Conservation (phyloP, 768 basidiomycete species). For the Trametes meyenii region DNA sequence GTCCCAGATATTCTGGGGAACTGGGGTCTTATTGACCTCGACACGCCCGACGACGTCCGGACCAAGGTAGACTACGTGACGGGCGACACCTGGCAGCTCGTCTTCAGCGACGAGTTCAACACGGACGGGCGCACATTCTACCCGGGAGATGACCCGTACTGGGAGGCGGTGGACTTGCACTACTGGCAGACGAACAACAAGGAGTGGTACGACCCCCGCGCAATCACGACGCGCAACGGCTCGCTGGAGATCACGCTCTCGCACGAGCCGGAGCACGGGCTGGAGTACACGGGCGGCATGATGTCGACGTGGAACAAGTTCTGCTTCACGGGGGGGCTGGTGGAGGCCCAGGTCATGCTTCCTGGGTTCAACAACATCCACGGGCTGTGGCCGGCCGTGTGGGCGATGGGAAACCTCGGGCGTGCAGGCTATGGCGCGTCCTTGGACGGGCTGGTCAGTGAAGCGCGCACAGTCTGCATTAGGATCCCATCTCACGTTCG, state of each 20-base stretch:
- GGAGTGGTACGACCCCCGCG: slow-evolving; percentile 87
- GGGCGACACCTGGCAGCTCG: slow-evolving; percentile 52
- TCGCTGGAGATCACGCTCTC: slow-evolving; percentile 52
- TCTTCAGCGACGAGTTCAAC: slow-evolving; percentile 44
- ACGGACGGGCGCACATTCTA: slow-evolving; percentile 68
- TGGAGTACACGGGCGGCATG: slow-evolving; percentile 48
- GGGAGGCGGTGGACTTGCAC: slow-evolving; percentile 82
- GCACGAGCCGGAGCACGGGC: slow-evolving; percentile 51
- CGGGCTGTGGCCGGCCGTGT: slow-evolving; percentile 56
- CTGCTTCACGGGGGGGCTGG: slow-evolving; percentile 85
- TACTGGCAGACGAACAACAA: slow-evolving; percentile 67
- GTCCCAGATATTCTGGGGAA: slow-evolving; percentile 43
- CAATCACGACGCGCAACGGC: slow-evolving; percentile 45
- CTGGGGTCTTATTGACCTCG: slow-evolving; percentile 52
- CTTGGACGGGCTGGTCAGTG: not conserved
- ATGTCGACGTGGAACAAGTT: slow-evolving; percentile 75
- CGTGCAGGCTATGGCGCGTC: slow-evolving; percentile 81
- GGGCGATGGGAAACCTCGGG: slow-evolving; percentile 35
- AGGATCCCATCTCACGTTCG: not conserved
- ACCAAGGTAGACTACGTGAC: slow-evolving; percentile 32
- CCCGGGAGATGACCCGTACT: slow-evolving; percentile 78
- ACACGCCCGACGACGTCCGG: slow-evolving; percentile 51
- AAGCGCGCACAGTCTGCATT: not conserved
- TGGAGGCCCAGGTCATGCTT: slow-evolving; percentile 63
- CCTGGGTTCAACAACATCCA: slow-evolving; percentile 60